Evolutionary conservation across 2,329 filamentous ascomycete genomes (phyloP), one percentile per base, ranked within the genome.

Genomic region (Cercospora sp.): DNA sequence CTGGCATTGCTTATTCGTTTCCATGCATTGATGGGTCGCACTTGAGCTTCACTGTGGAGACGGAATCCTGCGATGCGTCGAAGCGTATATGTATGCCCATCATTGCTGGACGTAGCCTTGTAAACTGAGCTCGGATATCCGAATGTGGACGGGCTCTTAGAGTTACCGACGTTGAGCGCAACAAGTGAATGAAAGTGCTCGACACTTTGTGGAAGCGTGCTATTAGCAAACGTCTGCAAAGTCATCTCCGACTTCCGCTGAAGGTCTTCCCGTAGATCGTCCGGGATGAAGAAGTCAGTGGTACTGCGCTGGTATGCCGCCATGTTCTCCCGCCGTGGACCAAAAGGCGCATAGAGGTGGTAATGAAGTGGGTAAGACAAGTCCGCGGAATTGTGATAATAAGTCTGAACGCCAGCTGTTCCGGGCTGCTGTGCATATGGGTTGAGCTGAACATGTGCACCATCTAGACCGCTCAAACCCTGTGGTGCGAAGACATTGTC

Each of bases 101-200:
- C 94, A 77, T 95, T 95, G 79, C 87, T 90, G 6, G 93, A 97
- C 26, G 90, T 89, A 8, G 94, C 94, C 82, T 98, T 98, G 83
- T 97, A 99, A 0, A 97, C 88, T 93, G 94, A 98, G 74, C 91
- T 97, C 5, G 90, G 88, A 76, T 93, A 97, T 30, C 93, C 93
- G 80, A 97, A 97, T 16, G 91, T 88, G 12, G 88, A 86, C 3
- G 89, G 87, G 72, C 90, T 93, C 78, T 93, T 94, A 72, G 93
- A 88, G 69, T 92, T 89, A 61, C 86, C 90, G 8, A 90, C 91
- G 79, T 98, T 94, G 53, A 99, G 83, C 3, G 94, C 92, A 8
- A 97, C 93, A 10, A 99, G 85, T 3, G 93, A 96, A 79, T 98
- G 94, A 77, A 95, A 98, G 74, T 93, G 90, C 75, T 97, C 93